Evolutionary conservation across 352 stramenopile species (phyloP), one percentile per base, ranked within the genome.

Genomic region (Phytophthora litchii): DNA sequence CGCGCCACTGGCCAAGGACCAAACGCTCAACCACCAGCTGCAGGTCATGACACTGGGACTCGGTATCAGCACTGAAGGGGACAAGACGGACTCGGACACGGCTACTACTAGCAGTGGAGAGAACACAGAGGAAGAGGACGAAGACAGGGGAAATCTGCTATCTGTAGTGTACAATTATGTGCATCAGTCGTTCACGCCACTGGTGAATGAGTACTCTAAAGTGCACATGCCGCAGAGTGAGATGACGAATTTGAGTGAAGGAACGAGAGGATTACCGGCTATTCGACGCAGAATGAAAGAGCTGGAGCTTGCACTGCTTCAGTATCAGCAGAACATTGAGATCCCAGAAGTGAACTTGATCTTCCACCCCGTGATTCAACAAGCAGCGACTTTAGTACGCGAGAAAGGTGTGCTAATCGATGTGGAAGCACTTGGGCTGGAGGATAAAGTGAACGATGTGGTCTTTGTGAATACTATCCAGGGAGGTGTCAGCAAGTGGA

Each of bases 301-400:
- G 64, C 78, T 98, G 17, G 95, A 98, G 57, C 73, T 98, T 16
- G 94, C 94, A 9, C 65, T 98, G 56, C 74, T 97, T 29, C 91
- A 97, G 53, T 98, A 96, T 70, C 90, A 98, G 64, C 91, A 97
- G 55, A 96, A 97, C 54, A 88, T 98, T 55, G 91, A 98, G 60
- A 98, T 98, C 50, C 94, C 95, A 1, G 89, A 96, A 43, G 91
- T 98, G 40, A 88, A 88, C 40, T 64, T 98, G 17, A 71, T 88
- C 20, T 93, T 96, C 46, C 92, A 97, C 46, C 83, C 89, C 1
- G 71, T 89, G 21, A 92, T 98, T 35, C 80, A 91, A 54, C 78
- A 80, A 34, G 92, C 92, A 11, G 88, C 84, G 1, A 72, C 83
- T 32, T 23, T 88, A 44, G 83, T 92, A 29, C 84, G 84, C 0